Evolutionary conservation across 208 protist genomes (phyloP), one percentile per base, ranked within the genome.

Genomic region (Leishmania turanica): DNA sequence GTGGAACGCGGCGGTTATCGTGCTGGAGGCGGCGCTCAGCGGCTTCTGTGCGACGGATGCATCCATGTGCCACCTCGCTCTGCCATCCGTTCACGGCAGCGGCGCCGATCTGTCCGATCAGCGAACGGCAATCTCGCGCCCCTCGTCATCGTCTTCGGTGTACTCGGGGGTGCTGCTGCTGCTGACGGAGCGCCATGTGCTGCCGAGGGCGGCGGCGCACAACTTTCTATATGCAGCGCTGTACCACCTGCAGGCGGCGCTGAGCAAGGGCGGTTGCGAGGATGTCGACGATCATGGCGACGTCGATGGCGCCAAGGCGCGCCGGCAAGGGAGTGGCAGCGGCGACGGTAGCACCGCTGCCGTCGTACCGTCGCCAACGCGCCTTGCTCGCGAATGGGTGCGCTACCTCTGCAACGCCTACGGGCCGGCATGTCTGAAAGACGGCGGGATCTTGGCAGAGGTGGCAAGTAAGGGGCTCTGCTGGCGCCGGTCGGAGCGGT

Each of bases 221-320:
- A 94, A 92, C 78, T 97, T 96, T 74, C 79, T 97, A 19, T 97
- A 97, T 74, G 90, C 90, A n/a, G 74, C 93, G 40, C 87, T 97
- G 69, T 75, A 93, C 47, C 82, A 82, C 77, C 54, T 85, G 3
- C 70, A 75, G 13, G 31, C 2, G 6, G 49, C 53, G 3, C 40
- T 81, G 60, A 77, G 49, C 21, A 47, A 21, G 9, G 31, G 42
- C 17, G 27, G 19, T 31, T 21, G 45, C 31, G 51, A 27, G 13
- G 27, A 17, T 47, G 31, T 19, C 53, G 47, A 60, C 5, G 31
- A 37, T 21, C 51, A 34, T 58, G 71, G 51, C 73, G 73, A 51
- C 24, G 54, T 7, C 54, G 34, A 45, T 27, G 73, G 19, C 51
- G 49, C 21, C 51, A 60, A 13, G 27, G 1, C n/a, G 31, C 70